Evolutionary conservation across 164 flowering plant species (phyloP).

Genomic region (Pachysandra terminalis): DNA sequence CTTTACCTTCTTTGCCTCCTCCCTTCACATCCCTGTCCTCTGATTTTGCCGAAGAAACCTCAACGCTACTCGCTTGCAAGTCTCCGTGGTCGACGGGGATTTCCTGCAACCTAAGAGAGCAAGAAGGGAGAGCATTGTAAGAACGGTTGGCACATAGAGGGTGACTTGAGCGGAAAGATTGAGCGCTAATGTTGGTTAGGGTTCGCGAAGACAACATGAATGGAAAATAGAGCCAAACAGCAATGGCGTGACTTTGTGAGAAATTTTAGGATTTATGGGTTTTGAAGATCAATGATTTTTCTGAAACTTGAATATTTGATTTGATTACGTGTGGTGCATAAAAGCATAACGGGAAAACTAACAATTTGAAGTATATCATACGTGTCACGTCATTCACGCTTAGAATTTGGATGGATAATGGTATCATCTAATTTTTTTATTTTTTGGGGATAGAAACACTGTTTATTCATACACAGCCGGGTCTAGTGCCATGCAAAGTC

Average conservation of each 20-base stretch:
- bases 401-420: too few relatives aligned
- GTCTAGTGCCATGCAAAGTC: too few relatives aligned
- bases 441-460: too few relatives aligned
- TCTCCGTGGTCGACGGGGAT: too few relatives aligned
- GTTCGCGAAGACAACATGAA: conserved; percentile 14
- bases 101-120: conserved; percentile 11
- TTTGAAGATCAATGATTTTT: not conserved
- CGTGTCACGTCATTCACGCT: too few relatives aligned
- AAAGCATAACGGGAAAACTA: not conserved
- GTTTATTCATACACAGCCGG: too few relatives aligned
- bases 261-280: not conserved
- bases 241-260: not conserved
- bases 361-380: not conserved
- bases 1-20: conserved; percentile 3
- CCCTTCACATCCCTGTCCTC: not conserved
- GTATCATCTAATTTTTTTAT: too few relatives aligned
- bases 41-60: not conserved
- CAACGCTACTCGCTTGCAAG: conserved; percentile 1
- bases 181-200: conserved; percentile 6
- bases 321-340: too few relatives aligned
- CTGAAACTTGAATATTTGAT: too few relatives aligned
- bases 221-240: not conserved
- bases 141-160: conserved; percentile 8
- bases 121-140: not conserved
- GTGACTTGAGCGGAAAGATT: conserved; percentile 5